Evolutionary conservation across 2,329 filamentous ascomycete genomes (phyloP).

Genomic region (Samsoniella hepiali): DNA sequence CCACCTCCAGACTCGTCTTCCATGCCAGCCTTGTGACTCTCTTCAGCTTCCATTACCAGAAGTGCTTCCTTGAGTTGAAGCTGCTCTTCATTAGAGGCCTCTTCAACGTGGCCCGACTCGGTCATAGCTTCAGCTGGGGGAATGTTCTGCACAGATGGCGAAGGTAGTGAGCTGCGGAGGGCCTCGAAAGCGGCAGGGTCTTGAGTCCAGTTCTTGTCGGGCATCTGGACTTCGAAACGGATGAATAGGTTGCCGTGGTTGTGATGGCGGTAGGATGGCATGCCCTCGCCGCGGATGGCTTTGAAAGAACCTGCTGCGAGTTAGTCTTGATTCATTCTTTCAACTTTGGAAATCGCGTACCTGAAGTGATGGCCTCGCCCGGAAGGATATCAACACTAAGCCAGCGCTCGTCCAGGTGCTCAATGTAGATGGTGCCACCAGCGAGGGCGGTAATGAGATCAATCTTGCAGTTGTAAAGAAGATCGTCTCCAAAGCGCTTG

Average conservation of each 20-base stretch:
- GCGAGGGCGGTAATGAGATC: constrained; percentile 93
- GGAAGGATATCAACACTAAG: constrained; percentile 88
- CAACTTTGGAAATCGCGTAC: constrained; percentile 50
- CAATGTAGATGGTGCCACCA: constrained; percentile 85
- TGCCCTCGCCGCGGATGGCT: constrained; percentile 92
- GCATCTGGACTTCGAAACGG: constrained; percentile 97
- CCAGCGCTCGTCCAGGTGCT: constrained; percentile 98
- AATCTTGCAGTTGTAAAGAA: constrained; percentile 93
- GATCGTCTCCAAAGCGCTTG: constrained; percentile 91
- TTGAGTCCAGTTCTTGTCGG: constrained; percentile 68
- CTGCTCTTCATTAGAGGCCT: constrained; percentile 67
- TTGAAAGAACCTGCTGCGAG: constrained; percentile 71
- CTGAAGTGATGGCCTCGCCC: constrained; percentile 89
- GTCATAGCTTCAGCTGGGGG: constrained; percentile 86
- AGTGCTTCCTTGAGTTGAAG: constrained; percentile 65
- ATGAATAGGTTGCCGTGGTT: constrained; percentile 95
- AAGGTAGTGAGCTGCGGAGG: constrained; percentile 81
- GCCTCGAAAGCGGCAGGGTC: constrained; percentile 69
- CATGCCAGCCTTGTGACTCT: constrained; percentile 32
- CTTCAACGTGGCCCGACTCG: constrained; percentile 83
- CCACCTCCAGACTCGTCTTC: constrained; percentile 65
- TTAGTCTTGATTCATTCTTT: constrained; percentile 24
- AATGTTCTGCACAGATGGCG: constrained; percentile 57
- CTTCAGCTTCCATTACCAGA: too few species aligned
- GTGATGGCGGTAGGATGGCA: constrained; percentile 95